These are phyloP conservation scores for Malus fusca DNA, from an alignment of 306 rosid species.

Conservation along the genomic window DNA sequence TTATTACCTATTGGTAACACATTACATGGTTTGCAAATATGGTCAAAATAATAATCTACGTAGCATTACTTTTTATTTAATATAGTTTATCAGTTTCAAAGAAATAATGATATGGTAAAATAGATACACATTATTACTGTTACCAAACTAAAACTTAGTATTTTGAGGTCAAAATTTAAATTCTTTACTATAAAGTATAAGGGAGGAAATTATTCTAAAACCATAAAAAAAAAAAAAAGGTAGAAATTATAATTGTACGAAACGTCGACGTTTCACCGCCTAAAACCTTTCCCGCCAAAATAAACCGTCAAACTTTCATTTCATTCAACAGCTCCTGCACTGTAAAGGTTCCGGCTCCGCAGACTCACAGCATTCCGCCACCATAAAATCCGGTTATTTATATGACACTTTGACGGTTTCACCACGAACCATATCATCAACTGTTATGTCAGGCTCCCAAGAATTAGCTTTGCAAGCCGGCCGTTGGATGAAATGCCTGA, in stretches of 20 bases:
- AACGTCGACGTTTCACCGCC: conserved; percentile 3
- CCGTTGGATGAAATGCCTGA: conserved; percentile 57
- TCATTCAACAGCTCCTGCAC: conserved; percentile 37
- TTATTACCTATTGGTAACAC: no score
- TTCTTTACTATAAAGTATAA: no score
- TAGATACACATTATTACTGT: no score
- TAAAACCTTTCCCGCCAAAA: conserved; percentile 29
- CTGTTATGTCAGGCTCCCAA: conserved; percentile 37
- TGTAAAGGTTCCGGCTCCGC: conserved; percentile 37
- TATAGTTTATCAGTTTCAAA: no score
- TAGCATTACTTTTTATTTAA: no score
- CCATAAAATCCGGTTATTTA: conserved; percentile 41
- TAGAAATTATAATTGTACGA: not conserved
- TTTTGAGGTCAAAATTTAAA: no score
- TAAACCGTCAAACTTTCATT: conserved; percentile 20
- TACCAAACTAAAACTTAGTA: no score
- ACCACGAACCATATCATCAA: conserved; percentile 53
- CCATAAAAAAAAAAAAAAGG: no score
- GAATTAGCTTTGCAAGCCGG: conserved; percentile 39
- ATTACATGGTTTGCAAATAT: no score
- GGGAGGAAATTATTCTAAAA: no score
- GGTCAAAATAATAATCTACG: no score
- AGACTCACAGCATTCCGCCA: conserved; percentile 34
- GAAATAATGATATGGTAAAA: no score
- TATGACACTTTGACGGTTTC: conserved; percentile 45